These are phyloP conservation scores for Leccinum griseonigrum DNA, from an alignment of 1,284 basidiomycete species.

Conservation along the genomic window DNA sequence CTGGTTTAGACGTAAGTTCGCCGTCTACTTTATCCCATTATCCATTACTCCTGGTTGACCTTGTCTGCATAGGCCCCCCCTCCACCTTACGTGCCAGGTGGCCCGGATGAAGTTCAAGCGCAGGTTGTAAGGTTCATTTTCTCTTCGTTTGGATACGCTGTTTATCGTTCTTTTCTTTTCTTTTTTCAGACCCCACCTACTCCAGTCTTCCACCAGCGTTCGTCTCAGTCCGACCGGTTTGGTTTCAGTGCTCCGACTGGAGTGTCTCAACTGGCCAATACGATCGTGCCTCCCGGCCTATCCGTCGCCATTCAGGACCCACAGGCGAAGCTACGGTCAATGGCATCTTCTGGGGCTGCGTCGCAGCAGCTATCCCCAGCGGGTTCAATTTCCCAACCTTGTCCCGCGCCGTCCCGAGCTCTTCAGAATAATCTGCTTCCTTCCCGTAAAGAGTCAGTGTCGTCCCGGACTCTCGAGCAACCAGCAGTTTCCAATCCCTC, in stretches of 20 bases:
- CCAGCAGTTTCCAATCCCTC: too few relatives aligned
- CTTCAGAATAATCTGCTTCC: neutral
- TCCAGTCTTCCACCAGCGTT: neutral
- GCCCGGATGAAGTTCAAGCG: neutral
- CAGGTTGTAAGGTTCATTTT: neutral
- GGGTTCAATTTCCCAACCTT: too few relatives aligned
- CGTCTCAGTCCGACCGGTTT: neutral
- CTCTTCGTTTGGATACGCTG: neutral
- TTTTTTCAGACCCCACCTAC: neutral
- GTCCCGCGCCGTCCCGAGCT: too few relatives aligned
- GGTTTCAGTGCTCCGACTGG: neutral
- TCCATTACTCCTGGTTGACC: neutral
- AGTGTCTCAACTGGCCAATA: too few relatives aligned
- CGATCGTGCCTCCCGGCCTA: neutral
- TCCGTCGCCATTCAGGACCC: neutral
- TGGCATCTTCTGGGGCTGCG: neutral
- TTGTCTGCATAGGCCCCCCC: neutral
- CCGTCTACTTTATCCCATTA: neutral
- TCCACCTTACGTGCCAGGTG: neutral
- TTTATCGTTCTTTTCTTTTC: neutral
- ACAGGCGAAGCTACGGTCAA: neutral
- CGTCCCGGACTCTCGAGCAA: neutral
- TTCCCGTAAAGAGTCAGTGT: neutral
- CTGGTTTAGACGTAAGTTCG: neutral
- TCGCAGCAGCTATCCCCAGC: neutral